phyloP scores from a whole-genome alignment of 192 early-diverging fungal genomes.

The Powellomyces hirtus region DNA sequence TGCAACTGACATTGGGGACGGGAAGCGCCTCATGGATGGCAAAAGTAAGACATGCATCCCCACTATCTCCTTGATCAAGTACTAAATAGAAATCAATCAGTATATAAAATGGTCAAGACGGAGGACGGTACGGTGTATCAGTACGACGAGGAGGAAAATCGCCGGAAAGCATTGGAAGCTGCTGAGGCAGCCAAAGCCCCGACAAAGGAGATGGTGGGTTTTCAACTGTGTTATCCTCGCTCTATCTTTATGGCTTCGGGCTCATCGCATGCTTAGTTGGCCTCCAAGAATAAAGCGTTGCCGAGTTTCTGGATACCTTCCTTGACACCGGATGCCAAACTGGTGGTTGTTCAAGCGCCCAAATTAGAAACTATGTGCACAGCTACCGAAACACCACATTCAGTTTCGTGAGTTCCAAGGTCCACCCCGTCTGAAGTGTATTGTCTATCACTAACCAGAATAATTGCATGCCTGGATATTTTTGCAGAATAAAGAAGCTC shows the following conservation, averaged over 20 bases:
- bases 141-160: conserved; percentile 16
- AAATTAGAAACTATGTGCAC: conserved; percentile 63
- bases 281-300: conserved; percentile 27
- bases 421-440: too few species aligned
- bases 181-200: background rate
- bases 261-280: too few species aligned
- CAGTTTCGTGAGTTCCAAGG: conserved; percentile 54
- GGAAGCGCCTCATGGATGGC: conserved; percentile 14
- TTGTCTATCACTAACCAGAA: too few species aligned
- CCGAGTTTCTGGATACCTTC: conserved; percentile 79
- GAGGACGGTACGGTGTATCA: conserved; percentile 25
- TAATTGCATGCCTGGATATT: conserved; percentile 14
- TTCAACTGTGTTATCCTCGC: too few species aligned
- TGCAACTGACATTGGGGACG: conserved; percentile 15
- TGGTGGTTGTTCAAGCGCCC: conserved; percentile 49
- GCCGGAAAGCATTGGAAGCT: conserved; percentile 7
- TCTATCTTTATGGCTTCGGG: too few species aligned
- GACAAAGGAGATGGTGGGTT: background rate
- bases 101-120: conserved; percentile 36
- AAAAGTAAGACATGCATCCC: conserved; percentile 7
- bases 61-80: background rate
- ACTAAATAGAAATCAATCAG: too few species aligned
- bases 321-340: conserved; percentile 63
- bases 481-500: conserved; percentile 62
- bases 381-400: conserved; percentile 61